Conservation (phyloP, 129 eudicot species). For the Pittosporum tobira region DNA sequence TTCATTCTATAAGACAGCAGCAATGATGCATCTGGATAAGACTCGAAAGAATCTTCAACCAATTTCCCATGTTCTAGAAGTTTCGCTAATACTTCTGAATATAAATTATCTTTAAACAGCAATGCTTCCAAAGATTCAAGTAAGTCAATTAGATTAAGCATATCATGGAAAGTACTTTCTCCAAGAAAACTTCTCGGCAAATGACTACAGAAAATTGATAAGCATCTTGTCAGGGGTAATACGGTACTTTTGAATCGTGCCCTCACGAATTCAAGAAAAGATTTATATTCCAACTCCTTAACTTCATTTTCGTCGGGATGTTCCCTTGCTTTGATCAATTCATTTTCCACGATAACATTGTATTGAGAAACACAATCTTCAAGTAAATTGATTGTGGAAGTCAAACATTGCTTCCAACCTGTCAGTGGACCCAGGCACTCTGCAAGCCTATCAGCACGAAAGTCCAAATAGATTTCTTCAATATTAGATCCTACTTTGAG, state of each 20-base stretch:
- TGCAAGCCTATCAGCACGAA: constrained; percentile 42
- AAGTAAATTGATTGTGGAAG: constrained; percentile 47
- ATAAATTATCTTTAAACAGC: constrained; percentile 31
- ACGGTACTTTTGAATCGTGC: constrained; percentile 25
- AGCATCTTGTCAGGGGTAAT: constrained; percentile 34
- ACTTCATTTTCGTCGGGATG: constrained; percentile 10
- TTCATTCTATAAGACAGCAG: constrained; percentile 19
- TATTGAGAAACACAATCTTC: constrained; percentile 43
- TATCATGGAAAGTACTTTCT: constrained; percentile 21
- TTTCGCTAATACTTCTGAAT: constrained; percentile 28
- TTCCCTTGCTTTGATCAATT: constrained; percentile 14
- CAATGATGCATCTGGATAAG: constrained; percentile 2
- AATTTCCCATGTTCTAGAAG: constrained; percentile 17
- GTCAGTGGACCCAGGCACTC: constrained; percentile 39
- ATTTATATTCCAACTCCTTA: constrained; percentile 8
- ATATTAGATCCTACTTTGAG: constrained; percentile 37
- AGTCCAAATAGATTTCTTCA: constrained; percentile 46
- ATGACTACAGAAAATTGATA: constrained; percentile 42
- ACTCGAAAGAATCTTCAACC: constrained; percentile 10
- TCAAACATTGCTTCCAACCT: constrained; percentile 52
- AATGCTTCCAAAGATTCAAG: constrained; percentile 27
- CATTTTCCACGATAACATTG: constrained; percentile 32
- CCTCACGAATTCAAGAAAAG: constrained; percentile 40
- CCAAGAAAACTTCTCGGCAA: constrained; percentile 35
- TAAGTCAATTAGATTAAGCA: constrained; percentile 16